phyloP scores from a whole-genome alignment of 2,329 filamentous ascomycete genomes.

The Xylaria multiplex region DNA sequence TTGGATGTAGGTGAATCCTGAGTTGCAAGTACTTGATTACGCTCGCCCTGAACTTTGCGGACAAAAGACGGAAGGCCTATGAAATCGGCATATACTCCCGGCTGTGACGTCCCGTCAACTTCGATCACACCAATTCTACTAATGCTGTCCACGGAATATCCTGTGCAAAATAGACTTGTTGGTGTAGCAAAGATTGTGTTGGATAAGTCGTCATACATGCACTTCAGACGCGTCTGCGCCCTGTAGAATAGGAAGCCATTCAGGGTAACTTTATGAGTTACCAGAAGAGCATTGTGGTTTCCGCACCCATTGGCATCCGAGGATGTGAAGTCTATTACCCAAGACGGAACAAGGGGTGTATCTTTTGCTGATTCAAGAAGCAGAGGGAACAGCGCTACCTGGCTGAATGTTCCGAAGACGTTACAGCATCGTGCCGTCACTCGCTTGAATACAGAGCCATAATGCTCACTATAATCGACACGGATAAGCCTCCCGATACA shows the following conservation, averaged over 20 bases:
- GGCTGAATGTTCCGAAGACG: not conserved
- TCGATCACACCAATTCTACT: not conserved
- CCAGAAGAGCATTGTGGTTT: rapidly evolving
- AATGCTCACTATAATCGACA: not conserved
- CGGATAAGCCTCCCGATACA: not conserved
- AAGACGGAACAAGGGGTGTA: not conserved
- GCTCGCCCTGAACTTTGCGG: no score
- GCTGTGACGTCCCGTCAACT: not conserved
- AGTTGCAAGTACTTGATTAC: no score
- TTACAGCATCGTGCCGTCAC: constrained; percentile 7
- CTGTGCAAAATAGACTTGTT: not conserved
- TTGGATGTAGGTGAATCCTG: no score
- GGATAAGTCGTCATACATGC: no score
- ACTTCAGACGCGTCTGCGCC: not conserved
- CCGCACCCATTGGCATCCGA: not conserved
- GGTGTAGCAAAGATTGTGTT: not conserved
- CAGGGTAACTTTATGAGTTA: not conserved
- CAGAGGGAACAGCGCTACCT: not conserved
- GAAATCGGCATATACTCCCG: no score
- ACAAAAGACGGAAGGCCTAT: no score
- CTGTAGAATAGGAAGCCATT: not conserved
- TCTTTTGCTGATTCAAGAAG: no score
- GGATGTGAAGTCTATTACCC: constrained; percentile 9
- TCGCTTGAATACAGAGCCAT: not conserved
- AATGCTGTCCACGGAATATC: not conserved